phyloP scores from a whole-genome alignment of 495 filamentous ascomycete species.

The Penicillium cosmopolitanum region DNA sequence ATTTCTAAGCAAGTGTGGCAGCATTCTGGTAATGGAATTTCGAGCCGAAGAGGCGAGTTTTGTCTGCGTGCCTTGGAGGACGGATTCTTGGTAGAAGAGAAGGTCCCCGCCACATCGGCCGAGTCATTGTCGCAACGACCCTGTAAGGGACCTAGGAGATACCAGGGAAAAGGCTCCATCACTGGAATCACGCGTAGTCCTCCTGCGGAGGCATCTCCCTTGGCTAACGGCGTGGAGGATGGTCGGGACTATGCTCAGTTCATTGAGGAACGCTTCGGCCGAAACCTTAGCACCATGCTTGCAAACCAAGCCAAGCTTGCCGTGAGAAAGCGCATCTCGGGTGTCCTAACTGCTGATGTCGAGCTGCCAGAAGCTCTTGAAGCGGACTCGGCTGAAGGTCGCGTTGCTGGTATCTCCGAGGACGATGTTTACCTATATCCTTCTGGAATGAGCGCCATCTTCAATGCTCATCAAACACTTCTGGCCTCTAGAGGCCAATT shows the following conservation, averaged over 20 bases:
- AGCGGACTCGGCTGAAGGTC: constrained; percentile 44
- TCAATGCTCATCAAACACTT: constrained; percentile 77
- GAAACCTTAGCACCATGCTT: constrained; percentile 80
- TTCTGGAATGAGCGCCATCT: constrained; percentile 93
- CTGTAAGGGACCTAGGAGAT: constrained; percentile 70
- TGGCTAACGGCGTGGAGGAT: constrained; percentile 37
- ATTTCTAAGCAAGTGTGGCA: constrained; percentile 94
- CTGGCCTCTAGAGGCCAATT: constrained; percentile 53
- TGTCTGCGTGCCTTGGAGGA: constrained; percentile 75
- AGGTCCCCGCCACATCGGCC: constrained; percentile 21
- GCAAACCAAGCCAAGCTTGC: constrained; percentile 82
- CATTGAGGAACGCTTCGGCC: constrained; percentile 92
- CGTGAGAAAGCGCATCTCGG: constrained; percentile 84
- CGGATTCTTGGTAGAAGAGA: constrained; percentile 64
- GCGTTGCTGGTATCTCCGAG: constrained; percentile 74
- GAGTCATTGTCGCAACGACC: constrained; percentile 45
- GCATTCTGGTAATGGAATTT: constrained; percentile 92
- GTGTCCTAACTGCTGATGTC: constrained; percentile 73
- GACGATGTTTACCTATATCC: constrained; percentile 89
- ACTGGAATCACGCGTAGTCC: constrained; percentile 27
- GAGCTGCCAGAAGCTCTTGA: constrained; percentile 69
- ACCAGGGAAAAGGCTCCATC: constrained; percentile 62
- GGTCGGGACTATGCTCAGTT: constrained; percentile 75
- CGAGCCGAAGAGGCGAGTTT: constrained; percentile 88
- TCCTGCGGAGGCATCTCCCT: constrained; percentile 14